A percentile compares a stretch with the other conserved stretches of the same genome.
Conservation (phyloP, 1,139 yeast genomes). For the Geotrichum reessii region DNA sequence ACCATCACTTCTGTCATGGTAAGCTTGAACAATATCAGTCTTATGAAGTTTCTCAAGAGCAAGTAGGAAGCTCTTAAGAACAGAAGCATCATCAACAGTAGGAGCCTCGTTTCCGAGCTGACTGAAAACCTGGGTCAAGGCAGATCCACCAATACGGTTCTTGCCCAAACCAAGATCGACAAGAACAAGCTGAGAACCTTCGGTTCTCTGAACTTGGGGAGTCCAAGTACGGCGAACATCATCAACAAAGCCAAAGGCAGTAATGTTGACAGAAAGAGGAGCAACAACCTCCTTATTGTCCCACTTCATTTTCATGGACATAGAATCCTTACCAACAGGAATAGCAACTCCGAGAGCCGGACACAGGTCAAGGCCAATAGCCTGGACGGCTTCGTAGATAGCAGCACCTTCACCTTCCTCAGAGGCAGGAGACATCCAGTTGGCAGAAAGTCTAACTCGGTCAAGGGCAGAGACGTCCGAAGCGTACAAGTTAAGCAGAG, state of each 20-base stretch:
- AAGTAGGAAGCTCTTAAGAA: slow-evolving; percentile 64
- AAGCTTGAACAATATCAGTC: slow-evolving; percentile 60
- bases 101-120: slow-evolving; percentile 83
- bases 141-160: slow-evolving; percentile 77
- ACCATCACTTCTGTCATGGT: slow-evolving; percentile 97
- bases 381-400: slow-evolving; percentile 94
- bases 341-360: slow-evolving; percentile 87
- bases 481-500: slow-evolving; percentile 80
- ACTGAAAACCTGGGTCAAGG: slow-evolving; percentile 86
- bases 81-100: slow-evolving; percentile 62
- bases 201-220: slow-evolving; percentile 58
- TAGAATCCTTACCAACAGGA: slow-evolving; percentile 98
- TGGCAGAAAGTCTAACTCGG: slow-evolving; percentile 83
- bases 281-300: slow-evolving; percentile 75
- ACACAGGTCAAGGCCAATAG: slow-evolving; percentile 90
- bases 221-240: slow-evolving; percentile 94
- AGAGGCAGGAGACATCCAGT: slow-evolving; percentile 99
- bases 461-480: slow-evolving; percentile 78
- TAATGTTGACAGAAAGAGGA: slow-evolving; percentile 85
- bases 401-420: slow-evolving; percentile 95
- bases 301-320: slow-evolving; percentile 99
- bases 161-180: slow-evolving; percentile 70
- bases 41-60: slow-evolving; percentile 68
- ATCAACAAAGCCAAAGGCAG: slow-evolving; percentile 85
- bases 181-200: slow-evolving; percentile 56